Evolutionary conservation across 768 basidiomycete genomes (phyloP), one percentile per base, ranked within the genome.

Genomic region (Mrakia hoshinonis): DNA sequence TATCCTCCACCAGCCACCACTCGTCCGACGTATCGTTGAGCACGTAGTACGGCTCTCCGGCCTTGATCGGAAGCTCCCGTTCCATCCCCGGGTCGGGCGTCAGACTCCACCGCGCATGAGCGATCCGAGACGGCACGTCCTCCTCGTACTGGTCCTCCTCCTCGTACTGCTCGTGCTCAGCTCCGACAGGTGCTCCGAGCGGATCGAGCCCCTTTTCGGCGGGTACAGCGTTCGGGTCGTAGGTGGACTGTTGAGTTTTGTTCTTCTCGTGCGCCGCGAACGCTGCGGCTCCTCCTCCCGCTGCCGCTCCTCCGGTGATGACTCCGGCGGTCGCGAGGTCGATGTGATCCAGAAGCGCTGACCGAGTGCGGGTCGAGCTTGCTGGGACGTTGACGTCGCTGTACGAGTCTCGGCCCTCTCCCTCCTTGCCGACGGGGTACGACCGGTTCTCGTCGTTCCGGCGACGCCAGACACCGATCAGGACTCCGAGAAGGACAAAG

Each of bases 1-100:
- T 81, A 79, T 94, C 90, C 39, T 91, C 85, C 65, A 88, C 90
- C 76, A 90, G 94, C 93, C 92, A 96, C 93, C 93, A 97, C 58
- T 92, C 92, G 72, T 34, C 36, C 22, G 62, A 48, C 15, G 60
- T 38, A 12, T 68, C 67, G 52, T 73, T 67, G 69, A 74, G 68
- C 72, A 13, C 26, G 39, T 62, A 67, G 67, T 65, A 73, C 49
- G 61, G 63, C 60, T 67, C 82, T 81, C 74, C 90, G 89, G 77
- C 90, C 88, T 20, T 84, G 82, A 61, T 82, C 80, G 75, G 87
- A 80, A 68, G 38, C 68, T 69, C 66, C 49, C 66, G 65, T 4
- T 84, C 61, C 43, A 34, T 66, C 11, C 52, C 69, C 31, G 31
- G 61, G 85, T 73, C 89, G 83, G 61, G 80, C 85, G 54, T 87